Evolutionary conservation across 371 early-diverging fungal species (phyloP), one percentile per base, ranked within the genome.

Genomic region (Rhizopus delemar): DNA sequence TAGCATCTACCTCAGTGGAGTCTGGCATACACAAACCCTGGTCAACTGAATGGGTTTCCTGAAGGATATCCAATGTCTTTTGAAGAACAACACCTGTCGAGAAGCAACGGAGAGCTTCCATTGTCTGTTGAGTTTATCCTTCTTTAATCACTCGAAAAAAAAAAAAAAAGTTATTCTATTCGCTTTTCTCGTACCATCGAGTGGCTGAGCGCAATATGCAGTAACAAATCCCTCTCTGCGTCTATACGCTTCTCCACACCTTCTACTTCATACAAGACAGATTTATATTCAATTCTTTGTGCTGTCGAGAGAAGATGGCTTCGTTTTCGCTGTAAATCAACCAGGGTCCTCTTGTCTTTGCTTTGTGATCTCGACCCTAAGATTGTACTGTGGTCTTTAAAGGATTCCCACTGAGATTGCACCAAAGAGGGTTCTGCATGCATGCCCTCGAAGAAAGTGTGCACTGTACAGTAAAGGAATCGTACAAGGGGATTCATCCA

Each of bases 131-230:
- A 3, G 29, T 9, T 32, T 53, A n/a, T n/a, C 28, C 28, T 22
- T 5, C 15, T 4, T 38, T 3, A 22, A 15, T 53, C 2, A 53
- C 28, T 5, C 41, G 29, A 41, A 41, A 28, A 53, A 53, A 15
- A 41, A 53, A 9, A 8, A 22, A n/a, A n/a, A n/a, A n/a, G 39
- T 53, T 41, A 41, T 35, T 53, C 16, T 32, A 15, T 41, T 53
- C 54, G 7, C 39, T 22, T 7, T 22, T 3, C 22, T 53, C 54
- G 22, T 53, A 41, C 54, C 54, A 53, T 38, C 41, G n/a, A 6
- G 41, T 53, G 7, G 41, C 54, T 5, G 41, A 45, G 33, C 15
- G 22, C 52, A 53, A 31, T 41, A 36, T 16, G 38, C 3, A 16
- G 52, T 60, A 28, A 55, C 59, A 0, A 50, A 35, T 48, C 55